A percentile compares a stretch with the other conserved stretches of the same genome.
phyloP scores from a whole-genome alignment of 768 basidiomycete genomes.

The Mycena epipterygia region DNA sequence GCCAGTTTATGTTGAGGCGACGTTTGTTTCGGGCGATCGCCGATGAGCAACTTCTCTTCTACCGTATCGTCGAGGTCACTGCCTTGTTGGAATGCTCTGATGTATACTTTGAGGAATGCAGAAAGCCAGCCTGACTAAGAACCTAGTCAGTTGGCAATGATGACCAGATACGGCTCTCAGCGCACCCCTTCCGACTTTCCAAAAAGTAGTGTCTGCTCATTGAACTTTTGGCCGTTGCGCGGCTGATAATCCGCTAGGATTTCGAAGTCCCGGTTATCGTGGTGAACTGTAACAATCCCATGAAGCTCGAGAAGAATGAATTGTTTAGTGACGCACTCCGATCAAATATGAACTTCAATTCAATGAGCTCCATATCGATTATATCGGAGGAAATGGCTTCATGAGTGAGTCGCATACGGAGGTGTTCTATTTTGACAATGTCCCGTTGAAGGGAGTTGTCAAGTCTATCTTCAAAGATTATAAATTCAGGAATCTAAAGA shows the following conservation, averaged over 20 bases:
- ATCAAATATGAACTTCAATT: conserved; percentile 87
- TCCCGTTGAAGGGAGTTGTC: conserved; percentile 91
- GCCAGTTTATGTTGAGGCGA: conserved; percentile 64
- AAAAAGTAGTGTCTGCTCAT: conserved; percentile 79
- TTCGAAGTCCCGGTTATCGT: conserved; percentile 90
- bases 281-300: conserved; percentile 65
- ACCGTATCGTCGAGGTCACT: conserved; percentile 86
- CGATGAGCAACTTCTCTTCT: conserved; percentile 85
- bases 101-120: conserved; percentile 82
- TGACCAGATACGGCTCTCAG: conserved; percentile 26
- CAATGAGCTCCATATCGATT: conserved; percentile 87
- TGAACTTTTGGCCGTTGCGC: conserved; percentile 59
- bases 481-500: conserved; percentile 84
- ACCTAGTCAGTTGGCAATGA: conserved; percentile 1
- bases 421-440: conserved; percentile 84
- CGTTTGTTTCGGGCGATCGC: conserved; percentile 81
- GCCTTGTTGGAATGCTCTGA: conserved; percentile 81
- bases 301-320: neutral
- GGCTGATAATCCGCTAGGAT: conserved; percentile 88
- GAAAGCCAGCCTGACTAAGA: conserved; percentile 78
- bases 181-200: conserved; percentile 74
- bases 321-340: conserved; percentile 63
- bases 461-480: conserved; percentile 82
- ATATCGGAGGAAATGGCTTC: conserved; percentile 79
- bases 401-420: conserved; percentile 85